A percentile compares a stretch with the other conserved stretches of the same genome.
Evolutionary conservation across 139 green algal species (phyloP).

Genomic region (Chlorella sorokiniana): DNA sequence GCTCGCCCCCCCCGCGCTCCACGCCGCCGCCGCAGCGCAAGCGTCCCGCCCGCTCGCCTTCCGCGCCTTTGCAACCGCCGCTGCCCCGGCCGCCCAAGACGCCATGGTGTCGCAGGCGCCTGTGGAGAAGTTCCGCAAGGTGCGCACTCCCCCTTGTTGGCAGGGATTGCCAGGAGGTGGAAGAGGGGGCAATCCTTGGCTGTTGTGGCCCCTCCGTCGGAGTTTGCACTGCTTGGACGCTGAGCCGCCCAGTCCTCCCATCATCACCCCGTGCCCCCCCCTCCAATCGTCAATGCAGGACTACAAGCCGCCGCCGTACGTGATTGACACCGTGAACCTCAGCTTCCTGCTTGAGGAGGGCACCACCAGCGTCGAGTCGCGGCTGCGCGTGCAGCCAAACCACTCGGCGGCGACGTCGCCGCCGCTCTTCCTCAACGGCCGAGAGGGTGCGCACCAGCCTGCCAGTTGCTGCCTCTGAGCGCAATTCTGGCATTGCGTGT

Average conservation of each 20-base stretch:
- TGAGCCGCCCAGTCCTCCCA: not conserved
- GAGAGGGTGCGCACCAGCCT: conserved; percentile 32
- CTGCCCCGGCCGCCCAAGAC: not conserved
- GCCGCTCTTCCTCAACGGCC: conserved; percentile 57
- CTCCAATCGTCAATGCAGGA: conserved; percentile 54
- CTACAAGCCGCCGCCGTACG: conserved; percentile 79
- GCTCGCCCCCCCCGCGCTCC: not conserved
- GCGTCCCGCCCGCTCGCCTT: not conserved
- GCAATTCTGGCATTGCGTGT: no score
- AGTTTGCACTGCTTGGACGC: no score
- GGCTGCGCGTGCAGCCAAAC: conserved; percentile 60
- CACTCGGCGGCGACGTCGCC: not conserved
- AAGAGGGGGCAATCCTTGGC: not conserved
- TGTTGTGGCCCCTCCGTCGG: no score
- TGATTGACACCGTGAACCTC: conserved; percentile 72
- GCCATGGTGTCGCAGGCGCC: conserved; percentile 5
- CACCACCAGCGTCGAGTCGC: conserved; percentile 64
- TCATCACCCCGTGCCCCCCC: not conserved
- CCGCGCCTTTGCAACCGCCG: not conserved
- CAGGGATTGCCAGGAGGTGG: not conserved
- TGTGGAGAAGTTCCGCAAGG: conserved; percentile 48
- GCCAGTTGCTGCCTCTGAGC: not conserved
- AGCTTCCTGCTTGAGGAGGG: conserved; percentile 85
- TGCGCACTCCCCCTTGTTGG: conserved; percentile 8
- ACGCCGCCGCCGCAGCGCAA: not conserved